Evolutionary conservation across 164 flowering plant species (phyloP).

Genomic region (Sedum album): DNA sequence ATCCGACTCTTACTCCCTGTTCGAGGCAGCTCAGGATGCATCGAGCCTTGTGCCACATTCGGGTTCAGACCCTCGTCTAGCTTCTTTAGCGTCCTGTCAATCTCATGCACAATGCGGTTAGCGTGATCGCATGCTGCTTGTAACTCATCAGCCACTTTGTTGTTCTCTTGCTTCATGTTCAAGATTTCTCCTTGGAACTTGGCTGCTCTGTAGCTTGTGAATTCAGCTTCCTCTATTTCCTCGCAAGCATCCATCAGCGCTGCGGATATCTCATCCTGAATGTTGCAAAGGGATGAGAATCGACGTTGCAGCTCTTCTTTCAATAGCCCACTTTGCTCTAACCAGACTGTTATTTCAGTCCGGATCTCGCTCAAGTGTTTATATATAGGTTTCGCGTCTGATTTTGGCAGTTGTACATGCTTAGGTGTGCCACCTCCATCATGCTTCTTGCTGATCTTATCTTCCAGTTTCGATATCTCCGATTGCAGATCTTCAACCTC

Average conservation of each 20-base stretch:
- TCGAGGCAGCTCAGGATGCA: constrained; percentile 13
- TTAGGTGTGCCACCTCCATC: constrained; percentile 23
- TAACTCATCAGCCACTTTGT: constrained; percentile 70
- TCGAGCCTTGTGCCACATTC: constrained; percentile 13
- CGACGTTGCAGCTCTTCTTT: constrained; percentile 54
- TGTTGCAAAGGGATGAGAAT: constrained; percentile 41
- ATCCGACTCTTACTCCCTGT: constrained; percentile 26
- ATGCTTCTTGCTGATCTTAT: constrained; percentile 18
- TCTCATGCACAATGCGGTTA: constrained; percentile 36
- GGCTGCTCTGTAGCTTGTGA: constrained; percentile 67
- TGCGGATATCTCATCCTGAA: constrained; percentile 55
- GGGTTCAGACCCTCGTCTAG: constrained; percentile 40
- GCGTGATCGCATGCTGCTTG: constrained; percentile 64
- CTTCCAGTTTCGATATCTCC: constrained; percentile 37
- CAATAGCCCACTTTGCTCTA: constrained; percentile 41
- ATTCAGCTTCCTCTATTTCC: constrained; percentile 29
- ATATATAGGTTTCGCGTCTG: constrained; percentile 52
- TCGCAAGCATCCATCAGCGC: constrained; percentile 39
- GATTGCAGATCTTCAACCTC: constrained; percentile 36
- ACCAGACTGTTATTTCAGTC: constrained; percentile 53
- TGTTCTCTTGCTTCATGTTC: constrained; percentile 91
- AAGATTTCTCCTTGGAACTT: constrained; percentile 85
- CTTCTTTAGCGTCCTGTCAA: constrained; percentile 41
- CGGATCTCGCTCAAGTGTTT: constrained; percentile 54
- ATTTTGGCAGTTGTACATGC: constrained; percentile 18